A percentile compares a stretch with the other conserved stretches of the same genome.
phyloP scores from a whole-genome alignment of 805 yeast genomes.

The Saturnispora halmiae region DNA sequence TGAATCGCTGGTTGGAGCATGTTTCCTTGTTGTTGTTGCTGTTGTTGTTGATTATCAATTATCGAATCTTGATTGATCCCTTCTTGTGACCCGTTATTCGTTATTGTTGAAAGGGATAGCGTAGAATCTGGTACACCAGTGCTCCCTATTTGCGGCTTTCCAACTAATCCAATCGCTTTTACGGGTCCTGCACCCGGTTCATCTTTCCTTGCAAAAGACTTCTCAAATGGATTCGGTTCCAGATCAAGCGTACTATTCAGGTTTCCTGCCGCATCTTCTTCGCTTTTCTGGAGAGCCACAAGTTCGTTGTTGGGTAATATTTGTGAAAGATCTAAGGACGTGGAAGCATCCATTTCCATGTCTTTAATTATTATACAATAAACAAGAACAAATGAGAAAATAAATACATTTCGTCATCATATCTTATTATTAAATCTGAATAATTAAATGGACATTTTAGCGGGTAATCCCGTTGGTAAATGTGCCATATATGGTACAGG shows the following conservation, averaged over 20 bases:
- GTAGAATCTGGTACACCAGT: not conserved
- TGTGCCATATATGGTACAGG: constrained; percentile 55
- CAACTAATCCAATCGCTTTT: no score
- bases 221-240: constrained; percentile 94
- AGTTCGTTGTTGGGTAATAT: not conserved
- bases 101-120: not conserved
- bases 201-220: constrained; percentile 53
- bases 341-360: not conserved
- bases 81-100: not conserved
- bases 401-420: not conserved
- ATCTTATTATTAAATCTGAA: no score
- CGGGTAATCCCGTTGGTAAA: constrained; percentile 26
- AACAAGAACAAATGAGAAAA: no score
- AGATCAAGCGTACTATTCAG: constrained; percentile 28
- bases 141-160: not conserved
- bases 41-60: constrained; percentile 1
- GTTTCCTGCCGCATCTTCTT: not conserved
- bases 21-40: constrained; percentile 5
- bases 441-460: not conserved
- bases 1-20: no score
- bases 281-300: not conserved
- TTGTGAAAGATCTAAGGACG: not conserved
- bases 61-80: not conserved
- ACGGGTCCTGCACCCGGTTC: no score
- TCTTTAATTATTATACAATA: no score